Evolutionary conservation across 2,329 filamentous ascomycete species (phyloP), one percentile per base, ranked within the genome.

Genomic region (Beauveria varroae): DNA sequence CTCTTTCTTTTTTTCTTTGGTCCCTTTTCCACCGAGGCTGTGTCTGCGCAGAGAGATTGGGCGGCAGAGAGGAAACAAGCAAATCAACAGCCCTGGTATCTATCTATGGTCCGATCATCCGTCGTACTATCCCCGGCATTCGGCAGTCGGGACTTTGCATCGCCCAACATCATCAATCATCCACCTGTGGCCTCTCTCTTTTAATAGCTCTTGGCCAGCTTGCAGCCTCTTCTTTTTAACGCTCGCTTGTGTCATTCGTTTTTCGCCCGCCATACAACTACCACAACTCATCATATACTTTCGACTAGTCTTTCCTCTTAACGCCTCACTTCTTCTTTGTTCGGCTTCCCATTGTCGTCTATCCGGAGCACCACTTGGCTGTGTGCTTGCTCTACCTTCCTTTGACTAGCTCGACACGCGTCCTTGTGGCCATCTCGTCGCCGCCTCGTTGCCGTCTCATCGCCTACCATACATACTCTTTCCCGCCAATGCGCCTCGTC

Each of bases 211-310:
- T 41, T n/a, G 34, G 30, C 16, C 34, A 51, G 22, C 22, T n/a
- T 46, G 24, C 18, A n/a, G 12, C 37, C 49, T 37, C 30, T 34
- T 34, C 30, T 34, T 34, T 28, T 3, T 41, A 52, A 41, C 26
- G 14, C 47, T 46, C n/a, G 57, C 26, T 41, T 53, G 46, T 46
- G 57, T 60, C 57, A 14, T 44, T 60, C 57, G 57, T 60, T 60
- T 59, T 34, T 10, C 30, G 30, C 18, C 40, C 26, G 26, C 37
- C 28, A 24, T 55, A 34, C 37, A 43, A 43, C 22, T 24, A 37
- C 22, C 30, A 37, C n/a, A 37, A 24, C 16, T 37, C 8, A 12
- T 24, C 6, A 20, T 22, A 28, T 5, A 44, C 44, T 49, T 24
- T 24, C 8, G 5, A 20, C 43, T 16, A 20, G 18, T 12, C 43